Conservation (phyloP, 2,329 filamentous ascomycete genomes). For the Aspergillus sp. region DNA sequence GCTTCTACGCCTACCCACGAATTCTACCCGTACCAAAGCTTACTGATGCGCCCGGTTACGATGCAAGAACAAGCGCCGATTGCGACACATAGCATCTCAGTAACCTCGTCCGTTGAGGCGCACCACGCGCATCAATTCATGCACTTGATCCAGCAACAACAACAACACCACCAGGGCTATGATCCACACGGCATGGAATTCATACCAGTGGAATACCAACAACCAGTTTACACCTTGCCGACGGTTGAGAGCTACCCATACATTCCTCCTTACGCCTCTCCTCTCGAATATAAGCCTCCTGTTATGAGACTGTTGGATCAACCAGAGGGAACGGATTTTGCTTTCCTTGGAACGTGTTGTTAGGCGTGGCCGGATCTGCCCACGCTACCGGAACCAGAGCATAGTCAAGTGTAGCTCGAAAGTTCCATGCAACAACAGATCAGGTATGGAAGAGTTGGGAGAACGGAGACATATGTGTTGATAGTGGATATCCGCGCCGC, state of each 20-base stretch:
- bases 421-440: not conserved
- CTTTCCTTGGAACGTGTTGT: slow-evolving; percentile 40
- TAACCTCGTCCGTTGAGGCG: slow-evolving; percentile 30
- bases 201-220: slow-evolving; percentile 32
- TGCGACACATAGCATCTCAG: slow-evolving; percentile 31
- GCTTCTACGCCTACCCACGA: slow-evolving; percentile 35
- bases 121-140: slow-evolving; percentile 32
- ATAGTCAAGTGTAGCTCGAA: not conserved
- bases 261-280: slow-evolving; percentile 34
- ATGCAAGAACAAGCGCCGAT: slow-evolving; percentile 32
- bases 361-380: not conserved
- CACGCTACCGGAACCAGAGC: not conserved
- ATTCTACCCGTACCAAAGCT: slow-evolving; percentile 34
- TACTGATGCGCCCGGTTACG: slow-evolving; percentile 33
- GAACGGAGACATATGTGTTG: too few species aligned
- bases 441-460: too few species aligned
- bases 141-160: slow-evolving; percentile 32
- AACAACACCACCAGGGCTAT: slow-evolving; percentile 29
- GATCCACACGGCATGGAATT: slow-evolving; percentile 32
- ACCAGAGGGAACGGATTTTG: slow-evolving; percentile 42
- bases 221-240: slow-evolving; percentile 28
- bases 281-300: slow-evolving; percentile 35
- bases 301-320: slow-evolving; percentile 34
- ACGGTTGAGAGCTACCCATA: slow-evolving; percentile 30
- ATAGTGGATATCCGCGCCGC: too few species aligned